Evolutionary conservation across 768 basidiomycete species (phyloP), one percentile per base, ranked within the genome.

Genomic region (Gloeophyllum trabeum): DNA sequence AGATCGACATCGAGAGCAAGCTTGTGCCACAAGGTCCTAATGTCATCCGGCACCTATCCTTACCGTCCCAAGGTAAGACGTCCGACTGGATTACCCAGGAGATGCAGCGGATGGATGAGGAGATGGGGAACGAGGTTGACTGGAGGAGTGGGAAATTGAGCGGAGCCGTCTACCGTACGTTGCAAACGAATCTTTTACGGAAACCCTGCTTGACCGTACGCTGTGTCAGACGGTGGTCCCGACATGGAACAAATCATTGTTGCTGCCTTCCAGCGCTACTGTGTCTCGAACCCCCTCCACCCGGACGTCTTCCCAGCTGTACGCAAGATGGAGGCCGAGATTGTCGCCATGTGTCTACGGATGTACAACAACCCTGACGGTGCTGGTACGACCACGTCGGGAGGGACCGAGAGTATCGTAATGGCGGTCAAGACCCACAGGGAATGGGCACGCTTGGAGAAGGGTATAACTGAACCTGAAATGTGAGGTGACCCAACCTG

Each of bases 261-360:
- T 18, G 70, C 82, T 4, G 90, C 91, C 0, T 87, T 88, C 54
- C 68, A 78, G 46, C 76, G 77, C 40, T 96, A 92, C 49, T 77
- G 81, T 36, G 76, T 91, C 40, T 84, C 86, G 21, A 92, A 94
- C 54, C 90, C 92, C 2, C 68, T 97, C 6, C 92, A 97, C 53
- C 90, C 94, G 0, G 89, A 92, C 43, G 79, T 92, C 35, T 96
- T 96, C 61, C 93, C 93, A 1, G 82, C 87, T 0, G 63, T 96
- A 7, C 73, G 94, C 38, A 92, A 94, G 64, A 99, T 99, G 94
- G 94, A 99, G 54, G 87, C 91, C 13, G 93, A 97, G 54, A 75
- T 93, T 21, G 89, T 93, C 35, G 69, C 85, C 6, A 91, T 91
- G 83, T 85, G 81, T 46, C 67, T 94, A 37, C 72, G 73, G 44